Base-by-base conservation (phyloP, 306 rosid species). In the Prinsepia uniflora region DNA sequence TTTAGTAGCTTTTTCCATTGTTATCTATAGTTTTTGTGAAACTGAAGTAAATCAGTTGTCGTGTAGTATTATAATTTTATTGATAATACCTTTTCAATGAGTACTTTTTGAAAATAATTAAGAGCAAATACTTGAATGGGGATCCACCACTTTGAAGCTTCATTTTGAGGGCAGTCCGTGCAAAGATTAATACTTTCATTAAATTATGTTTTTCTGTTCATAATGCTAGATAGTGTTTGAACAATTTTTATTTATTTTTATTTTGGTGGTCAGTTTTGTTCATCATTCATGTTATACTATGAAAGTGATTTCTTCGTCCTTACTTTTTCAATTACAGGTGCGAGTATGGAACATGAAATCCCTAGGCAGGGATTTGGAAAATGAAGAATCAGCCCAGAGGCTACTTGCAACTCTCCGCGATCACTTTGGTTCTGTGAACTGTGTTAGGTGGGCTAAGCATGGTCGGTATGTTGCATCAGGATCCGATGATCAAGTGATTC, bases 361-460 rank as follows among this genome's bases (percentile, higher is more conserved):
- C 78, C 88, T 91, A 66, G 75, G 92, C 63, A 69, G 78, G 44
- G 88, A 86, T 75, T 71, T 86, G 64, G 86, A 76, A 63, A 80
- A 75, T 67, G 88, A 83, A 49, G 96, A 83, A 46, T 72, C 91
- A 42, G 71, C 90, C 12, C 87, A 89, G 67, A 91, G 97, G 90
- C 97, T 94, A 83, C 96, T 94, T 72, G 99, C 99, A 41, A 94
- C 96, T 20, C 85, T 94, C 61, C 88, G 99, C 36, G 99, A 94
- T 86, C 99, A 94, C 78, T 94, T 94, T 67, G 99, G 99, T 54
- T 91, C 99, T 54, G 99, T 94, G 67, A 94, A 94, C 72, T 94
- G 99, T 75, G 99, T 95, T 70, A 82, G 99, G 85, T 95, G 99
- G 99, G 97, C 97, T 12, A 94, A 87, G 77, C 96, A 95, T 47